Conservation (phyloP, 2,329 filamentous ascomycete species). For the Samsoniella hepiali region DNA sequence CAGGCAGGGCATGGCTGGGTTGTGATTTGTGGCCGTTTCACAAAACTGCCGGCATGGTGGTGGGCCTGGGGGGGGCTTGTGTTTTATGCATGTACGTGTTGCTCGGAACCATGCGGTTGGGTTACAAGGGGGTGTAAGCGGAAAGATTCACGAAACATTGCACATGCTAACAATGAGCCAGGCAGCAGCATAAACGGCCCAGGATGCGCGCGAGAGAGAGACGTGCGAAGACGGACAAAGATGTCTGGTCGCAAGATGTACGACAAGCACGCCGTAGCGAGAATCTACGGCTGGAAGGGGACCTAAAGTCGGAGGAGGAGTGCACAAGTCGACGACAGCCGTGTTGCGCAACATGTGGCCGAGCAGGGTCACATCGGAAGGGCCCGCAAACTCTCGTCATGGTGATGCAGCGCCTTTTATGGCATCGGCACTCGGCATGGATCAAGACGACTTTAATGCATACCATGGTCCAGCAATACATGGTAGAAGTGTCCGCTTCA, state of each 20-base stretch:
- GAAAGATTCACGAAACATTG: not conserved
- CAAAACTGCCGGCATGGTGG: not conserved
- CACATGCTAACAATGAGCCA: not conserved
- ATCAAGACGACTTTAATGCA: no score
- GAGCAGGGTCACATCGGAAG: not conserved
- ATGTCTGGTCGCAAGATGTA: not conserved
- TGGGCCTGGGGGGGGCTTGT: not conserved
- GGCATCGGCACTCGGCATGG: not conserved
- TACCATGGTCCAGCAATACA: no score
- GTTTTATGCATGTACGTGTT: not conserved
- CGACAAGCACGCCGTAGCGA: not conserved
- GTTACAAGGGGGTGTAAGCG: not conserved
- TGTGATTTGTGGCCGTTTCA: not conserved
- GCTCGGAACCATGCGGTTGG: conserved; percentile 8
- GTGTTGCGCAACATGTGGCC: not conserved
- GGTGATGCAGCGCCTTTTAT: not conserved
- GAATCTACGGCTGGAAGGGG: not conserved
- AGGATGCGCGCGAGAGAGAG: not conserved
- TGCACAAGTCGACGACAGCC: not conserved
- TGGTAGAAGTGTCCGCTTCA: no score
- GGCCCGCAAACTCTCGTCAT: not conserved
- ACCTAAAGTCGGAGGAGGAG: not conserved
- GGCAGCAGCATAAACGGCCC: not conserved
- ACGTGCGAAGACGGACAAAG: not conserved
- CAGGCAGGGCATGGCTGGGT: not conserved